These are phyloP conservation scores for Chytriomyces hyalinus DNA, from an alignment of 192 early-diverging fungal genomes.

Conservation along the genomic window DNA sequence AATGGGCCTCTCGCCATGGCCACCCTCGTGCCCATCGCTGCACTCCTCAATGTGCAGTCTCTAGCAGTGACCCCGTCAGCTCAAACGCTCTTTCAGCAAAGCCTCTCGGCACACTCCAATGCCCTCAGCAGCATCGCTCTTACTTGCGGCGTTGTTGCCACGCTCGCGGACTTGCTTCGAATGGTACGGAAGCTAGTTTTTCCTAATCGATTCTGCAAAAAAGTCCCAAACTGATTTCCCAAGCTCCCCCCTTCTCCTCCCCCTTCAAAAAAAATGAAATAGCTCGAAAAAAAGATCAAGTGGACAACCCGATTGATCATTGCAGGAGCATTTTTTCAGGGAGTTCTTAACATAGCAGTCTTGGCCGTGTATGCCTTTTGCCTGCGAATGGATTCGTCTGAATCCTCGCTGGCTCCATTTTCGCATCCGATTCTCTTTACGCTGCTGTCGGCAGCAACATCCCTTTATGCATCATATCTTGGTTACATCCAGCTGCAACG, in stretches of 20 bases:
- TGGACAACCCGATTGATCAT: constrained; percentile 55
- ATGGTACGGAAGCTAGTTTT: constrained; percentile 37
- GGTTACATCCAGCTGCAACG: constrained; percentile 40
- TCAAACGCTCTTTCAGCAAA: neutral
- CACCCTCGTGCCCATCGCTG: constrained; percentile 50
- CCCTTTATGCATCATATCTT: constrained; percentile 40
- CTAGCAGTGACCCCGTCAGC: constrained; percentile 38
- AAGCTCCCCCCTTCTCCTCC: constrained; percentile 2
- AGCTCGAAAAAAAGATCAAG: constrained; percentile 59
- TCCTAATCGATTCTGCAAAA: too few species aligned
- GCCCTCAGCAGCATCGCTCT: constrained; percentile 33
- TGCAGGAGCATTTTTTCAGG: constrained; percentile 46
- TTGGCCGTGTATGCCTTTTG: constrained; percentile 10
- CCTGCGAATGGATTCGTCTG: neutral
- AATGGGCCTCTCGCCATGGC: constrained; percentile 42
- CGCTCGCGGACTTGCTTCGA: constrained; percentile 46
- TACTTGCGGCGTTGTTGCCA: constrained; percentile 43
- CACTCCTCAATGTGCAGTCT: constrained; percentile 54
- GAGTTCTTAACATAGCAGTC: constrained; percentile 11
- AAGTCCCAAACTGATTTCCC: constrained; percentile 1
- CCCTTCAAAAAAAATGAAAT: neutral
- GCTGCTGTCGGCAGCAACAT: constrained; percentile 34
- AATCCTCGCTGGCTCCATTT: neutral
- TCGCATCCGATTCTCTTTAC: constrained; percentile 49
- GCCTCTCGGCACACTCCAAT: neutral